Base-by-base conservation (phyloP, 73 alveolate genomes). In the Uronychia setigera region DNA sequence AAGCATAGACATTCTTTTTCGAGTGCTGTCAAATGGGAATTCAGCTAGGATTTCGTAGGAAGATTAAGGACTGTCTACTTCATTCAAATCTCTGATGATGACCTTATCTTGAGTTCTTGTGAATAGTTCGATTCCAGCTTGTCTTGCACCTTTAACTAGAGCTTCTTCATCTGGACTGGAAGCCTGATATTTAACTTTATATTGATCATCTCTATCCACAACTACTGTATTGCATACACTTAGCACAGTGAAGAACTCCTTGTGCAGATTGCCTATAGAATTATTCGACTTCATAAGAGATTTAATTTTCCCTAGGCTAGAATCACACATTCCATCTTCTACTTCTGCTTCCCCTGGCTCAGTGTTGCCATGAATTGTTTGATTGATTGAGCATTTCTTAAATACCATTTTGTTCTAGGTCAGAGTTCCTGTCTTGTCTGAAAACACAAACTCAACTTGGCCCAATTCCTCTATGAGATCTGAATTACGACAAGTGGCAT, bases 131-230 rank as follows among this genome's bases (percentile, higher is more conserved):
- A 85, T 82, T 60, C 99, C 99, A n/a, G 90, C 78, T 79, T 88
- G 90, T 88, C 87, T 95, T 0, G 99, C 99, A 0, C 96, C 99
- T 80, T 85, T 88, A 1, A 98, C 97, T 59, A 98, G 92, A 26
- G 99, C 99, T 9, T 95, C 93, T 88, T 97, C 99, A 96, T 97
- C 99, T 5, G 99, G 99, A 34, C 97, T 92, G 28, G 96, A 91
- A 0, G 98, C 98, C 82, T 97, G 92, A 81, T 93, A 97, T 60
- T 84, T 82, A 58, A 94, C 60, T 75, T 93, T 81, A 0, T 88
- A 60, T 78, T 82, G 86, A 76, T 86, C 92, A 80, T 97, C 99
- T 46, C 83, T 82, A 78, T 92, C 93, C 88, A 92, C 59, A 76
- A 97, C 94, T 33, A 95, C 98, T n/a, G 94, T 81, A 35, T 93